Evolutionary conservation across 1,284 basidiomycete species (phyloP).

Genomic region (Tilletiaria anomala): DNA sequence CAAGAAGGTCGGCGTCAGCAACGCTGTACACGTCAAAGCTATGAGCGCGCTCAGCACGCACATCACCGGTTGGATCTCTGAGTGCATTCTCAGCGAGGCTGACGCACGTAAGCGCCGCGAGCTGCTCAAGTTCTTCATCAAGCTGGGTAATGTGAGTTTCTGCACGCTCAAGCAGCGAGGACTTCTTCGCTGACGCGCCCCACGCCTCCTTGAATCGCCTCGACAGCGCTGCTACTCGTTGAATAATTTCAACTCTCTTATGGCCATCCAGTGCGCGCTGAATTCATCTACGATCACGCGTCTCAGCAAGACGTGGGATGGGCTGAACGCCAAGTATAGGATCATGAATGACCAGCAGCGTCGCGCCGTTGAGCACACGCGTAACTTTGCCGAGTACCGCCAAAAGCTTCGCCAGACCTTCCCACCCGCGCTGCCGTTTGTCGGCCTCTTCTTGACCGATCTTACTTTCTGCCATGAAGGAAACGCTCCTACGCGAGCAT

Average conservation of each 20-base stretch:
- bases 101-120: slow-evolving; percentile 39
- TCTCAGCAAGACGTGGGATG: slow-evolving; percentile 46
- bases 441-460: slow-evolving; percentile 73
- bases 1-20: slow-evolving; percentile 1
- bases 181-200: neutral
- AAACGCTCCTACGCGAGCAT: slow-evolving; percentile 71
- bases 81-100: slow-evolving; percentile 41
- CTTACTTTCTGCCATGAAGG: slow-evolving; percentile 91
- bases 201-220: neutral
- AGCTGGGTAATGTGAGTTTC: slow-evolving; percentile 39
- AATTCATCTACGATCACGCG: slow-evolving; percentile 40
- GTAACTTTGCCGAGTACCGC: slow-evolving; percentile 87
- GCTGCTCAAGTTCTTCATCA: slow-evolving; percentile 42
- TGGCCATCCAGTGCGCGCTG: slow-evolving; percentile 42
- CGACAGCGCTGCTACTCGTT: slow-evolving; percentile 36
- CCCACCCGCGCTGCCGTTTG: slow-evolving; percentile 32
- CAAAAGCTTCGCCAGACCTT: slow-evolving; percentile 46
- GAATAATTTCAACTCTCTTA: slow-evolving; percentile 42
- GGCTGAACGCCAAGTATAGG: slow-evolving; percentile 69
- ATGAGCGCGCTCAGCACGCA: slow-evolving; percentile 42
- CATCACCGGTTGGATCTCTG: slow-evolving; percentile 44
- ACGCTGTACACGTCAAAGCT: slow-evolving; percentile 34
- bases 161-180: neutral
- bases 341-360: slow-evolving; percentile 64
- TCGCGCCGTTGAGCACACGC: slow-evolving; percentile 69